Evolutionary conservation across 2,329 filamentous ascomycete species (phyloP).

Genomic region (Trichoderma sp.): DNA sequence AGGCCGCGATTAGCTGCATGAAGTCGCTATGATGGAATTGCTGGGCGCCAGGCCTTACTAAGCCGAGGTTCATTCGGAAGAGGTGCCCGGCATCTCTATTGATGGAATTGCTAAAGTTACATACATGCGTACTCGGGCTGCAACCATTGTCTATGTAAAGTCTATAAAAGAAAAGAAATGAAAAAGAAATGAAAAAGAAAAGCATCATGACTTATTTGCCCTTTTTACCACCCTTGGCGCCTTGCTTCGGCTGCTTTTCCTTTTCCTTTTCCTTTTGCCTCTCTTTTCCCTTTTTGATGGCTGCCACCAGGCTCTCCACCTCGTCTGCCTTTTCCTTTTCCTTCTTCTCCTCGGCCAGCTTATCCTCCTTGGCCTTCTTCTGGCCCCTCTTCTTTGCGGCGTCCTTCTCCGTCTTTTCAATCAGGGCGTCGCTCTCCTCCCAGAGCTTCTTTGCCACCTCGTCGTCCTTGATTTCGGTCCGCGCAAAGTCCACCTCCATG

Average conservation of each 20-base stretch:
- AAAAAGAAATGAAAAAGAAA: background rate
- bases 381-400: constrained; percentile 56
- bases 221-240: constrained; percentile 15
- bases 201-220: constrained; percentile 1
- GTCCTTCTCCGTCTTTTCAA: constrained; percentile 78
- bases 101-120: background rate
- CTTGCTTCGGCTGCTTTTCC: constrained; percentile 15
- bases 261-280: constrained; percentile 20
- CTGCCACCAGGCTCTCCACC: constrained; percentile 17
- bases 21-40: constrained; percentile 15
- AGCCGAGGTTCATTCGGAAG: constrained; percentile 18
- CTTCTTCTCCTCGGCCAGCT: constrained; percentile 39
- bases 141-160: background rate
- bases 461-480: constrained; percentile 74
- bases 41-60: constrained; percentile 8
- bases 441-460: constrained; percentile 79
- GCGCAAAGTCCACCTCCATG: constrained; percentile 66
- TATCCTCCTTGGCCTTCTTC: constrained; percentile 39
- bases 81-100: background rate
- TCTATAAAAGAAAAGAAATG: background rate
- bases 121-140: no score
- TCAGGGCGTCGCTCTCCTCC: constrained; percentile 81
- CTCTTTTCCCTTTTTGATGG: constrained; percentile 21
- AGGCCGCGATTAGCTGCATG: background rate
- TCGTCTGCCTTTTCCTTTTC: constrained; percentile 35